Conservation (phyloP, 1,284 basidiomycete species). For the Inonotus hispidus region DNA sequence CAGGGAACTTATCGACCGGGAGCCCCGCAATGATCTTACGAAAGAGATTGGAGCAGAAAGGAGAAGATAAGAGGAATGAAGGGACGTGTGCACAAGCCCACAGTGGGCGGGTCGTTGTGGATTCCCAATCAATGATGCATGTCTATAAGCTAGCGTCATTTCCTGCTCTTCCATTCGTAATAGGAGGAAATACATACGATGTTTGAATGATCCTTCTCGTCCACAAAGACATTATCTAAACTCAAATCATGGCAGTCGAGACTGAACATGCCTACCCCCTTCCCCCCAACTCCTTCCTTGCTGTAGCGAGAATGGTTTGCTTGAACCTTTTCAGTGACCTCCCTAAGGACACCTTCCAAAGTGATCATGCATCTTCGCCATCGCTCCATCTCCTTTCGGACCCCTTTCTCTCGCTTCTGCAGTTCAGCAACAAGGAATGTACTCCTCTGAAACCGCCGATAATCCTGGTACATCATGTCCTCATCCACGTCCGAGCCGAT, state of each 20-base stretch:
- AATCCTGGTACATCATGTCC: conserved; percentile 64
- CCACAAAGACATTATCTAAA: conserved; percentile 76
- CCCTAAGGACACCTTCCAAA: conserved; percentile 31
- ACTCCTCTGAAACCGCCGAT: conserved; percentile 67
- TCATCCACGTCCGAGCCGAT: conserved; percentile 22
- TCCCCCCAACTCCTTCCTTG: conserved; percentile 21
- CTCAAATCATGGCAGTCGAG: conserved; percentile 76
- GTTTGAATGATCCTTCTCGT: conserved; percentile 54
- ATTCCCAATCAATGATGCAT: conserved; percentile 82
- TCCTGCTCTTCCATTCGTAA: conserved; percentile 7
- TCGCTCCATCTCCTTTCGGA: conserved; percentile 61
- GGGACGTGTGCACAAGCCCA: conserved; percentile 80
- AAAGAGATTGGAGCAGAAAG: conserved; percentile 66
- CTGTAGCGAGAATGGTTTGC: conserved; percentile 16
- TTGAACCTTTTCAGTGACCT: conserved; percentile 4
- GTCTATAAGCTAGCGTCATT: conserved; percentile 40
- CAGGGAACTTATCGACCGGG: conserved; percentile 22
- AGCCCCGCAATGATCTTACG: conserved; percentile 51
- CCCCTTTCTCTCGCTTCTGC: conserved; percentile 51
- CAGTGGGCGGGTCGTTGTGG: conserved; percentile 72
- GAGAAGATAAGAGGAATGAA: conserved; percentile 67
- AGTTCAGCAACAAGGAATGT: conserved; percentile 72
- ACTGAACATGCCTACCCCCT: conserved; percentile 51
- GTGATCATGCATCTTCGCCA: conserved; percentile 63
- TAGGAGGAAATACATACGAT: conserved; percentile 48